Evolutionary conservation across 2,329 filamentous ascomycete species (phyloP).

Genomic region (Zymoseptoria pseudotritici): DNA sequence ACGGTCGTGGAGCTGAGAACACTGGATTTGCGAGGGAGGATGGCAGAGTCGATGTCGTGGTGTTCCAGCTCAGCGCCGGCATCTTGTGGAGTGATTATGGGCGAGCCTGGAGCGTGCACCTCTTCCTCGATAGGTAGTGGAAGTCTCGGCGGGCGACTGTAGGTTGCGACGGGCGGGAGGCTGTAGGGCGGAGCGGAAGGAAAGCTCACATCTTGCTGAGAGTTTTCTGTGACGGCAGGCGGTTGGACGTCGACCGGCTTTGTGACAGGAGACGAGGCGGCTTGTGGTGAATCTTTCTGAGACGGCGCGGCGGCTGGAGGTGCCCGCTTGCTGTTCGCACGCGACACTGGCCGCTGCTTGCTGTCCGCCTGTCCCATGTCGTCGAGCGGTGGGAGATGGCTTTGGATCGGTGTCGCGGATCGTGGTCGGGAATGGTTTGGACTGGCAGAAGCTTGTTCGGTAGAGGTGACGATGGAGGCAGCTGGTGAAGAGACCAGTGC

Average conservation of each 20-base stretch:
- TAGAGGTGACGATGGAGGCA: constrained; percentile 15
- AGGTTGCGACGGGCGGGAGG: constrained; percentile 35
- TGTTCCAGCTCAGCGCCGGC: constrained; percentile 41
- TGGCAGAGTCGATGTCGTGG: constrained; percentile 39
- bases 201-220: background rate
- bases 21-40: constrained; percentile 48
- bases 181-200: constrained; percentile 26
- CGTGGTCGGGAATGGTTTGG: constrained; percentile 21
- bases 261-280: constrained; percentile 19
- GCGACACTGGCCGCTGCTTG: constrained; percentile 16
- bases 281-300: background rate
- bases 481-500: constrained; percentile 5
- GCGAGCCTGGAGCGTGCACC: constrained; percentile 79
- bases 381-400: constrained; percentile 1
- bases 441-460: constrained; percentile 13
- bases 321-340: constrained; percentile 18
- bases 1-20: constrained; percentile 51
- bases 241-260: constrained; percentile 35
- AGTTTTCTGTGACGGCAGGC: constrained; percentile 1
- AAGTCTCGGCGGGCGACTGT: constrained; percentile 71
- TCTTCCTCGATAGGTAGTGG: constrained; percentile 93
- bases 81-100: constrained; percentile 70
- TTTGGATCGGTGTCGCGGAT: constrained; percentile 20
- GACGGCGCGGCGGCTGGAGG: background rate
- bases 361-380: constrained; percentile 22